Evolutionary conservation across 2,329 filamentous ascomycete genomes (phyloP), one percentile per base, ranked within the genome.

Genomic region (Beauveria australis): DNA sequence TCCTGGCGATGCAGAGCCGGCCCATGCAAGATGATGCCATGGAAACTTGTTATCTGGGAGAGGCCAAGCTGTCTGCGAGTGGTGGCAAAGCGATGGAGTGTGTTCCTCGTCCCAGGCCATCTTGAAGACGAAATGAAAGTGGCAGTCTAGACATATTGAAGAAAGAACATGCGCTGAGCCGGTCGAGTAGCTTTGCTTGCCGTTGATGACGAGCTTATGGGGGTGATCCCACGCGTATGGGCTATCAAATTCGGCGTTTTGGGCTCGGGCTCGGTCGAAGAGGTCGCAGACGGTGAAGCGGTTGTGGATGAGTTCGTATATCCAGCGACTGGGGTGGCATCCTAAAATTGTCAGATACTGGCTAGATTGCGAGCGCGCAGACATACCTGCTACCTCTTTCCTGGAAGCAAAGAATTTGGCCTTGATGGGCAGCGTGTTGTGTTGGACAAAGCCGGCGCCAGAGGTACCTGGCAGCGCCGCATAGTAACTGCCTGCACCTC

Each of bases 51-150:
- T 64, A 40, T 75, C 72, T 19, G 57, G 67, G 9, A 70, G 62
- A 6, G 74, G 74, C 74, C 74, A 76, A 19, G 61, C 62, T n/a
- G 69, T 62, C 28, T 74, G 70, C 6, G 64, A 64, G 3, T 66
- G 60, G 40, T 73, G 65, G 64, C 75, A 77, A 6, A 72, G 62
- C 7, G 65, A 63, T 4, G 66, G 62, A 5, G 55, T 43, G n/a
- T 73, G 68, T 2, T 63, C 55, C 18, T 68, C 64, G 3, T 73
- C 67, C 70, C 73, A 76, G 10, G 64, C 60, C 61, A 74, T 70
- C 26, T 69, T 74, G 64, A 77, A 73, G 55, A 77, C 67, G 56
- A 77, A 76, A 63, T 77, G 75, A 40, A 74, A 75, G 55, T 75
- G 73, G 54, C 75, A 77, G 51, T 74, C 71, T 14, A 75, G 66